Base-by-base conservation (phyloP, 352 stramenopile species). In the Globisporangium nodosum region DNA sequence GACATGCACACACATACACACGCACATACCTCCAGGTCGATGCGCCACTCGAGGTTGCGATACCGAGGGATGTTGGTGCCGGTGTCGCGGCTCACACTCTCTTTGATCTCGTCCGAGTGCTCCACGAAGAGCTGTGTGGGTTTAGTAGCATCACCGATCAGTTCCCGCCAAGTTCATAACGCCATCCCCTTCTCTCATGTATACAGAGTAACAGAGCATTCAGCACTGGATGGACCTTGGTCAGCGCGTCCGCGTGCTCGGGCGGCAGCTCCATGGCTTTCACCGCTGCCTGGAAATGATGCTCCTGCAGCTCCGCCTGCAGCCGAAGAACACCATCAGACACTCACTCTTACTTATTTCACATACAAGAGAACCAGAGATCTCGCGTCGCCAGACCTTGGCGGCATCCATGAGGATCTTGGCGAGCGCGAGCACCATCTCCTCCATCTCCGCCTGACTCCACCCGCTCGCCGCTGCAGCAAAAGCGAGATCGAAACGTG, bases 391-490 rank as follows among this genome's bases (percentile, higher is more conserved):
- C 52, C 40, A 15, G 31, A 88, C 83, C 70, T 88, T 90, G 40
- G 77, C 70, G 7, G 68, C 66, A 16, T 92, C 83, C 71, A 89
- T 88, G 48, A 92, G 63, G 49, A 90, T 76, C 66, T 89, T 87
- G n/a, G 77, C 76, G 16, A 92, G 49, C 6, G 76, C 78, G 3
- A 87, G 65, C 24, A 90, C 78, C 0, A 69, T 66, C 5, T 73
- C 61, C 39, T 92, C 83, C 42, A 83, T 71, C 57, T 79, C 61
- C 35, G 81, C 60, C 7, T 60, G 31, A n/a, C 74, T 71, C 81
- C 81, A 90, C 45, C 83, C 83, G 12, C 69, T 78, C 5, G 70
- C 63, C 53, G 77, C 83, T 92, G 52, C 11, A 37, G 33, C 33
- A 11, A 37, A 37, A 1, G 3, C 6, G 3, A 37, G 33, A 37